These are phyloP conservation scores for Dryas integrifolia DNA, from an alignment of 331 rosid species.

Conservation along the genomic window DNA sequence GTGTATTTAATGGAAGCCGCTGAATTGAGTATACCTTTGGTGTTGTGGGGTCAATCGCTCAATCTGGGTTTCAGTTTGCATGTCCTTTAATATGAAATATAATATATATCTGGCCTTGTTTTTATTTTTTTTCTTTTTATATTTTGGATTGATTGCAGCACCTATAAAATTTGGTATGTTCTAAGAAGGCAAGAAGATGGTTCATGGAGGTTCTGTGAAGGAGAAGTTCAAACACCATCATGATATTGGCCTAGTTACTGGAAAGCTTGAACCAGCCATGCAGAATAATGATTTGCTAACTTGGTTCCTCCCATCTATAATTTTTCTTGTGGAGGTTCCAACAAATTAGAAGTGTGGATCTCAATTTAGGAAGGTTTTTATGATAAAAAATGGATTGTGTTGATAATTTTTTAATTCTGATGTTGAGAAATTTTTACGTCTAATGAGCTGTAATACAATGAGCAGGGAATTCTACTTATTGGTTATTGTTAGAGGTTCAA, in stretches of 20 bases:
- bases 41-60: not conserved
- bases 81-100: not conserved
- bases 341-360: constrained; percentile 4
- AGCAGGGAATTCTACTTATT: not conserved
- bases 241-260: constrained; percentile 23
- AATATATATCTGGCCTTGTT: too few relatives aligned
- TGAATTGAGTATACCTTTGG: not conserved
- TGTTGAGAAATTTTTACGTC: not conserved
- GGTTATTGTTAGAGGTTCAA: not conserved
- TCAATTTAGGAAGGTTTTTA: not conserved
- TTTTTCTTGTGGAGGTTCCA: not conserved
- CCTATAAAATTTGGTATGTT: constrained; percentile 75
- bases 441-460: constrained; percentile 3
- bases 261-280: not conserved
- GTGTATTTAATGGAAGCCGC: not conserved
- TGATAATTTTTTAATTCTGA: constrained; percentile 4
- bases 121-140: not conserved
- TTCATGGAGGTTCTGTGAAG: constrained; percentile 89
- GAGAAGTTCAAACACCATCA: constrained; percentile 50
- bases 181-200: constrained; percentile 78
- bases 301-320: not conserved
- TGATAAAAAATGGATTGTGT: constrained; percentile 1
- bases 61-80: not conserved
- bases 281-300: constrained; percentile 9
- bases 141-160: constrained; percentile 49